Percentiles rank a stretch among this genome's conserved stretches.
Evolutionary conservation across 345 rosid genomes (phyloP).

Genomic region (Camelina sativa): DNA sequence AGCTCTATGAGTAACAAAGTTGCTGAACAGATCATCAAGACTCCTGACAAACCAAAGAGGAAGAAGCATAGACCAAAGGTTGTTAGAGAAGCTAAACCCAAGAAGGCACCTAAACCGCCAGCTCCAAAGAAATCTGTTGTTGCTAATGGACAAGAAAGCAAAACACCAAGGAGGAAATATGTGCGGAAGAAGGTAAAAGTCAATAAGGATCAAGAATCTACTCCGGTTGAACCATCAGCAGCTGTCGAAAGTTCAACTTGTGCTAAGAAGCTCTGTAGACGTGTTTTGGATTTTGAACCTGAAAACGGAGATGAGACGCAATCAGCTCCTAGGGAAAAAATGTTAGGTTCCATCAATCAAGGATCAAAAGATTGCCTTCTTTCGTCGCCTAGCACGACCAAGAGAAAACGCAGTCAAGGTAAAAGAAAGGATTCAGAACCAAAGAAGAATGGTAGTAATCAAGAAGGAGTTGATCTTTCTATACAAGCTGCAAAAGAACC

Average conservation of each 20-base stretch:
- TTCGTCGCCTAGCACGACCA: conserved; percentile 46
- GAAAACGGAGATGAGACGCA: conserved; percentile 45
- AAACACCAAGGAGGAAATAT: conserved; percentile 62
- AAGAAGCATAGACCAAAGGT: conserved; percentile 92
- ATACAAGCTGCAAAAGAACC: conserved; percentile 39
- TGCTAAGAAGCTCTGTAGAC: conserved; percentile 58
- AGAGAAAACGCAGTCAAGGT: conserved; percentile 30
- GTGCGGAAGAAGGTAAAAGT: conserved; percentile 47
- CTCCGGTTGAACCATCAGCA: conserved; percentile 45
- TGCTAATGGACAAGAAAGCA: conserved; percentile 45
- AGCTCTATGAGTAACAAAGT: conserved; percentile 40
- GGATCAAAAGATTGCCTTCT: conserved; percentile 34
- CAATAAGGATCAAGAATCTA: conserved; percentile 35
- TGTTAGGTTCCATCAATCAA: conserved; percentile 44
- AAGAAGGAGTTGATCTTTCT: conserved; percentile 3
- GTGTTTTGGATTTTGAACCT: conserved; percentile 57
- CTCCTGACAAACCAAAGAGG: conserved; percentile 75
- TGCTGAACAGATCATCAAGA: conserved; percentile 51
- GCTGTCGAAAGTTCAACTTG: conserved; percentile 36
- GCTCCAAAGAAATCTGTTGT: conserved; percentile 48
- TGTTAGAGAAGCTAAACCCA: conserved; percentile 60
- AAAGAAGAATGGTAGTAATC: neutral
- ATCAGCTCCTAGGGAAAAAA: conserved; percentile 44
- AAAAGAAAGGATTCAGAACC: conserved; percentile 21
- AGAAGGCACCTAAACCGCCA: conserved; percentile 30